Evolutionary conservation across 1,284 basidiomycete genomes (phyloP).

Genomic region (Fomitopsis betulina): DNA sequence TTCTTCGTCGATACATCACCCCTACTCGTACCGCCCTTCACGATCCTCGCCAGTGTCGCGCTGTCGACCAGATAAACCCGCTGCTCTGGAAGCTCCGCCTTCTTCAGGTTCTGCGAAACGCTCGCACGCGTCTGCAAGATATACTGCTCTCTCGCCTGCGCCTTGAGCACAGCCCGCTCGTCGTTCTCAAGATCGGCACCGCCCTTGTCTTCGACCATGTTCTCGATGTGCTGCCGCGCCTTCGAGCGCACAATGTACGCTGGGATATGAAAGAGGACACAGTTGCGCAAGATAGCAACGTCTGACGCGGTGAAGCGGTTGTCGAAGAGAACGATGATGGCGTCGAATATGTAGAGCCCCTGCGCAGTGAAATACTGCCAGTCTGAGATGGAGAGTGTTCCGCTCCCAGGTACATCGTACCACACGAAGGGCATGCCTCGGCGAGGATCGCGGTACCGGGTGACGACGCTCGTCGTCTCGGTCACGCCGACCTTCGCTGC

Average conservation of each 20-base stretch:
- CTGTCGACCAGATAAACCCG: background rate
- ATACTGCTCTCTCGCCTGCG: background rate
- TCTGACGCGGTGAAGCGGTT: background rate
- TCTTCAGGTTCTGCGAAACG: background rate
- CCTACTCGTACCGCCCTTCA: background rate
- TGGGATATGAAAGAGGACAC: background rate
- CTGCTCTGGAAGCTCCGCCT: background rate
- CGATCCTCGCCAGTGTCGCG: background rate
- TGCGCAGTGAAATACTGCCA: background rate
- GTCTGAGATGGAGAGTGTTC: background rate
- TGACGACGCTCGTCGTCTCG: background rate
- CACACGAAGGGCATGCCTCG: background rate
- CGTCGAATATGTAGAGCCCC: background rate
- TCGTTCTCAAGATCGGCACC: background rate
- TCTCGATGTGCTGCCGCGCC: background rate
- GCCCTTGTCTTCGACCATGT: background rate
- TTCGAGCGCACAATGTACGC: constrained; percentile 2
- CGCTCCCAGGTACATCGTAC: background rate
- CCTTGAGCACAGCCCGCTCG: background rate
- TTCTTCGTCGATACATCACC: background rate
- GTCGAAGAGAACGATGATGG: background rate
- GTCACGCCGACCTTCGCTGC: background rate
- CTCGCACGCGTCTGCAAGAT: background rate
- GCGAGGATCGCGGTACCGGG: background rate
- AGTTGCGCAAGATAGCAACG: background rate